Conservation (phyloP, 495 filamentous ascomycete species). For the Cercophora samala region DNA sequence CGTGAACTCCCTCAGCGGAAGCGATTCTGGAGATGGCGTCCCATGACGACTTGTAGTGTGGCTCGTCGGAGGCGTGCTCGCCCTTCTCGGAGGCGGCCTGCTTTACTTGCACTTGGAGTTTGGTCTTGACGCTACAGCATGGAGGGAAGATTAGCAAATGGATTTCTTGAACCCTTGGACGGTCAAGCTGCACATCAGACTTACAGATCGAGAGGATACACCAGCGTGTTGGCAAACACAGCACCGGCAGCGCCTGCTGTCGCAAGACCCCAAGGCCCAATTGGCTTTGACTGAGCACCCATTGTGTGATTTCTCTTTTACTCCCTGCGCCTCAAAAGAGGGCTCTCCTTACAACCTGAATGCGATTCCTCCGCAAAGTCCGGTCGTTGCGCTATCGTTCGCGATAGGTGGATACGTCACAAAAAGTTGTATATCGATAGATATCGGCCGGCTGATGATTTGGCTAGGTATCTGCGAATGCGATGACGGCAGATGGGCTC, state of each 20-base stretch:
- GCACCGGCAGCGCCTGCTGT: slow-evolving; percentile 91
- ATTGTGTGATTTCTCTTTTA: slow-evolving; percentile 45
- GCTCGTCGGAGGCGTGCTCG: slow-evolving; percentile 41
- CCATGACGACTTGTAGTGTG: slow-evolving; percentile 79
- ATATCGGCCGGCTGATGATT: slow-evolving; percentile 15
- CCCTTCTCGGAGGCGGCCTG: slow-evolving; percentile 38
- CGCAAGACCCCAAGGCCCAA: slow-evolving; percentile 92
- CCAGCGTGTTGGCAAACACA: slow-evolving; percentile 89
- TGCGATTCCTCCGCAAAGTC: not conserved
- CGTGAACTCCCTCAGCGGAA: slow-evolving; percentile 72
- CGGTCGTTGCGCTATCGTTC: not conserved
- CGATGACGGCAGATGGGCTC: slow-evolving; percentile 21
- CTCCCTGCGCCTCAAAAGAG: slow-evolving; percentile 3
- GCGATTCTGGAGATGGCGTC: slow-evolving; percentile 87
- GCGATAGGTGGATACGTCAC: not conserved
- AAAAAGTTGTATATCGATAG: not conserved
- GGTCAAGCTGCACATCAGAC: slow-evolving; percentile 28
- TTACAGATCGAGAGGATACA: slow-evolving; percentile 97
- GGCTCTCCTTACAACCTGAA: not conserved
- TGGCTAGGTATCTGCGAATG: not conserved
- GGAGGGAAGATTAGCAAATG: slow-evolving; percentile 17
- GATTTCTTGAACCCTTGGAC: not conserved
- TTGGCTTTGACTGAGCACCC: slow-evolving; percentile 76
- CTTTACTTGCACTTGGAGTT: slow-evolving; percentile 94
- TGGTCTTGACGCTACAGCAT: slow-evolving; percentile 78